Evolutionary conservation across 2,329 filamentous ascomycete genomes (phyloP).

Genomic region (Chaetomium sp.): DNA sequence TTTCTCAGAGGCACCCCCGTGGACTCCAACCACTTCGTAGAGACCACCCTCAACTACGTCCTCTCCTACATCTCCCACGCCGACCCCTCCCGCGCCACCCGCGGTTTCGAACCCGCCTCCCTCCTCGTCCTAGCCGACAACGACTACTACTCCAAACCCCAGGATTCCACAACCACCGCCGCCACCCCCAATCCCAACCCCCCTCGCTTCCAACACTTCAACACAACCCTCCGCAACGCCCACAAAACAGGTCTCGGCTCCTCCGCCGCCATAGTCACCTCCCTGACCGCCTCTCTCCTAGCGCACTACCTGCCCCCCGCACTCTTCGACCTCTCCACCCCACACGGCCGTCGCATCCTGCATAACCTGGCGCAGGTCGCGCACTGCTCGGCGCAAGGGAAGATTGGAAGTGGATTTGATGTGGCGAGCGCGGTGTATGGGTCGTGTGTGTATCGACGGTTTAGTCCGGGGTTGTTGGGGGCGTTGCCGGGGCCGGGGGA

Average conservation of each 20-base stretch:
- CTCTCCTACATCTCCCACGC: constrained; percentile 67
- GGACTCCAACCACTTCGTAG: constrained; percentile 73
- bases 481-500: constrained; percentile 59
- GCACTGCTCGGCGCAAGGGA: constrained; percentile 94
- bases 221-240: constrained; percentile 65
- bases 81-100: constrained; percentile 31
- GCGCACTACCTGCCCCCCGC: constrained; percentile 61
- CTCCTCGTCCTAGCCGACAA: constrained; percentile 91
- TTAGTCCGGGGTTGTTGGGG: constrained; percentile 70
- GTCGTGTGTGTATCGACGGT: constrained; percentile 85
- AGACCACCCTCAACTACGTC: constrained; percentile 81
- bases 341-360: constrained; percentile 52
- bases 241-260: constrained; percentile 96
- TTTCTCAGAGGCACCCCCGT: constrained; percentile 38
- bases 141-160: constrained; percentile 84
- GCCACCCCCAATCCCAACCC: constrained; percentile 1
- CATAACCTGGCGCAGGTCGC: constrained; percentile 93
- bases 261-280: constrained; percentile 86
- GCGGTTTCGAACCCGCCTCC: constrained; percentile 58
- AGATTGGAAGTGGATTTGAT: constrained; percentile 93
- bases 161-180: constrained; percentile 16
- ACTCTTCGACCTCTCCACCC: constrained; percentile 51
- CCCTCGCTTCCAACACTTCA: constrained; percentile 41
- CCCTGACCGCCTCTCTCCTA: constrained; percentile 71
- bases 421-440: constrained; percentile 90